Conservation (phyloP, 2,329 filamentous ascomycete genomes). For the Aspergillus sp. region DNA sequence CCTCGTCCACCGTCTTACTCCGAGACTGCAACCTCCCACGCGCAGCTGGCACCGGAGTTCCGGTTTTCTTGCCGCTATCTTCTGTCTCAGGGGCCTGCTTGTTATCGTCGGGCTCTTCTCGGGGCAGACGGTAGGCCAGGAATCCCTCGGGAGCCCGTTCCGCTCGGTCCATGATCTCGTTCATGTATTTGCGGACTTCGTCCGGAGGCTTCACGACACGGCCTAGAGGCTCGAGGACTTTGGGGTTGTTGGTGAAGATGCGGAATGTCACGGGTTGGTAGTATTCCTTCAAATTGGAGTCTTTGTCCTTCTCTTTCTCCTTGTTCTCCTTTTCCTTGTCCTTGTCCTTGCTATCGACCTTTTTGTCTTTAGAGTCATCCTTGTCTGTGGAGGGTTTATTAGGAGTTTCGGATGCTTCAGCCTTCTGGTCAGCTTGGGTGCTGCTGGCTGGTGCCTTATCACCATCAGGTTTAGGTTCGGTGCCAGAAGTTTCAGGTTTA, state of each 20-base stretch:
- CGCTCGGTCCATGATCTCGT: slow-evolving; percentile 58
- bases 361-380: slow-evolving; percentile 5
- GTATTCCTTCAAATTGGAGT: slow-evolving; percentile 44
- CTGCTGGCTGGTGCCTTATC: neutral
- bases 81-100: neutral
- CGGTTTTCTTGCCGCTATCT: slow-evolving; percentile 12
- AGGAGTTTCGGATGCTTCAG: slow-evolving; percentile 5
- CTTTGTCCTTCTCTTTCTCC: no score
- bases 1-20: slow-evolving; percentile 27
- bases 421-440: slow-evolving; percentile 7
- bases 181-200: slow-evolving; percentile 58
- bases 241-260: slow-evolving; percentile 54
- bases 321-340: slow-evolving; percentile 21
- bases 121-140: slow-evolving; percentile 58
- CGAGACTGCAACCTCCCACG: slow-evolving; percentile 28
- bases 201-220: slow-evolving; percentile 58
- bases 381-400: slow-evolving; percentile 9
- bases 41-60: slow-evolving; percentile 24
- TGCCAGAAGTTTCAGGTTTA: slow-evolving; percentile 6
- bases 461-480: slow-evolving; percentile 10
- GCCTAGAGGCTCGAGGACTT: slow-evolving; percentile 56
- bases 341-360: neutral
- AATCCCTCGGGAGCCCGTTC: slow-evolving; percentile 57
- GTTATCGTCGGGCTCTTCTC: slow-evolving; percentile 35
- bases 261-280: slow-evolving; percentile 59